A percentile compares a stretch with the other conserved stretches of the same genome.
Conservation (phyloP, 352 stramenopile species). For the Globisporangium parvum region DNA sequence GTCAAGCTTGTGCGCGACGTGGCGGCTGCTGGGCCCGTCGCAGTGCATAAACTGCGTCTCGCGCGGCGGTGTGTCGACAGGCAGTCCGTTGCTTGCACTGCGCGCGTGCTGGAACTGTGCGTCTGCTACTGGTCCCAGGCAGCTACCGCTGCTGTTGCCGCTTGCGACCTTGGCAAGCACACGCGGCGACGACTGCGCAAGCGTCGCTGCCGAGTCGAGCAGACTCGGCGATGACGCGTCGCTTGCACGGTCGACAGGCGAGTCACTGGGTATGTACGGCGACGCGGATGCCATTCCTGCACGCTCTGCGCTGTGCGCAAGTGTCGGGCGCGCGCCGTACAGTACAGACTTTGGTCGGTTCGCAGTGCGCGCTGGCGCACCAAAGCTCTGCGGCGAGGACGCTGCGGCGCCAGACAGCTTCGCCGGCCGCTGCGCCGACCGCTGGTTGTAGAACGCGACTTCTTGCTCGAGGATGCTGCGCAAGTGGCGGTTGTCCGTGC, state of each 20-base stretch:
- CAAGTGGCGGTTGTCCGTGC: slow-evolving; percentile 9
- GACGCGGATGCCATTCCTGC: neutral
- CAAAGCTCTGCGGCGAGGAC: neutral
- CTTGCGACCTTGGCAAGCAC: no score
- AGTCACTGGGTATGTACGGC: neutral
- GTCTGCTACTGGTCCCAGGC: no score
- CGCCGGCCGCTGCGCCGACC: neutral
- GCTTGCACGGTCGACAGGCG: neutral
- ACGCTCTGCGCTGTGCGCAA: neutral
- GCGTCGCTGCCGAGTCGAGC: no score
- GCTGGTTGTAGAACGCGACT: slow-evolving; percentile 15
- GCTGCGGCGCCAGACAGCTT: neutral
- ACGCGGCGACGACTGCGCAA: no score
- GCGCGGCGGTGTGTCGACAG: no score
- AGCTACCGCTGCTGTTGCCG: no score
- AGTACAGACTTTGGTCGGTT: neutral
- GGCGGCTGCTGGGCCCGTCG: no score
- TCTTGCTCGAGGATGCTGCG: slow-evolving; percentile 14
- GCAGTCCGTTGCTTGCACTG: no score
- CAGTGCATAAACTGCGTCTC: no score
- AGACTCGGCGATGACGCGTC: neutral
- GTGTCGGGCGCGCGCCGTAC: neutral
- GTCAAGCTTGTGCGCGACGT: no score
- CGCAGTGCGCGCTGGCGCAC: neutral
- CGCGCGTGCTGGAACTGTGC: no score